These are phyloP conservation scores for Curvularia lunata DNA, from an alignment of 2,329 filamentous ascomycete genomes.

Conservation along the genomic window DNA sequence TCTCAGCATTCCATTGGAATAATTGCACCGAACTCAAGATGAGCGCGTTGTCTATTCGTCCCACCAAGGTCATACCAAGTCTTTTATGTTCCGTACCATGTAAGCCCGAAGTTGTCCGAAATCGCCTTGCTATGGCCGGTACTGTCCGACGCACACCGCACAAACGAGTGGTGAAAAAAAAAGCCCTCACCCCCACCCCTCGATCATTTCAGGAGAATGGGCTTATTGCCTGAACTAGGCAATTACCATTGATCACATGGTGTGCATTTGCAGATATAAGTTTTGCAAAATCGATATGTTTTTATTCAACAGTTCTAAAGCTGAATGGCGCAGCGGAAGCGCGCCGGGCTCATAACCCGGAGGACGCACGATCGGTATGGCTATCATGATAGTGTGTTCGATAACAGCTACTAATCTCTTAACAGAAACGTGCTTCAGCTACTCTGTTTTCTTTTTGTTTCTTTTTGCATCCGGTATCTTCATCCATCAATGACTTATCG, in stretches of 20 bases:
- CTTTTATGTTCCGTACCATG: background rate
- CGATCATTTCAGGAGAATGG: background rate
- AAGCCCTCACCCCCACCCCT: background rate
- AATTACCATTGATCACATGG: no score
- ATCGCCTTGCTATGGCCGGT: background rate
- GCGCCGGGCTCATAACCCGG: slow-evolving; percentile 50
- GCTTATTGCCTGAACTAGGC: background rate
- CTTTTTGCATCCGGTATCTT: background rate
- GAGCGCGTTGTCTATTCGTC: background rate
- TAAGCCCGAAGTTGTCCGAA: background rate
- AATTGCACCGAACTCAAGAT: background rate
- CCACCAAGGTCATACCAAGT: background rate
- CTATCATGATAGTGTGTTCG: background rate
- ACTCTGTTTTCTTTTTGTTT: background rate
- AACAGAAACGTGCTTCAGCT: slow-evolving; percentile 13
- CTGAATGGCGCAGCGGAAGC: slow-evolving; percentile 48
- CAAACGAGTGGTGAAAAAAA: slow-evolving; percentile 15
- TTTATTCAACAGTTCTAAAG: slow-evolving; percentile 24
- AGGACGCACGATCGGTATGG: slow-evolving; percentile 38
- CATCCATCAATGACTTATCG: background rate
- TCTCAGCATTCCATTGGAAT: background rate
- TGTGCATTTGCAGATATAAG: background rate
- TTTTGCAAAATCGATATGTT: background rate
- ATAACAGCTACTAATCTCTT: background rate
- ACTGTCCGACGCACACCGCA: background rate